Conservation (phyloP, 345 rosid species). For the Bretschneidera sinensis region DNA sequence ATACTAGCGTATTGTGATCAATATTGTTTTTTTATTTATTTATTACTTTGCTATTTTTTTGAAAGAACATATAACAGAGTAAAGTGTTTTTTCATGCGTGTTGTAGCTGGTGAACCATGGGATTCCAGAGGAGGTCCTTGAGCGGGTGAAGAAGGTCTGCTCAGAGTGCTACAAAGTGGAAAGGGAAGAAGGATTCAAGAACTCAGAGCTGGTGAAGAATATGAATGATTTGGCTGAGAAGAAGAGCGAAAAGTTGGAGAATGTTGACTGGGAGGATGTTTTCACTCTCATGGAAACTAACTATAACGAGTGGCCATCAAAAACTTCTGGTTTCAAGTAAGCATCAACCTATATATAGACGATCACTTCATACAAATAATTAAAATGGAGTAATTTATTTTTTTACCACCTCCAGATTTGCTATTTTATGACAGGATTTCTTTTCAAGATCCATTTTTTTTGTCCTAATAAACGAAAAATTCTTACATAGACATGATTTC, state of each 20-base stretch:
- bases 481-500: too few relatives aligned
- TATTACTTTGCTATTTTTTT: too few relatives aligned
- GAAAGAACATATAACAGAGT: too few relatives aligned
- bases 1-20: too few relatives aligned
- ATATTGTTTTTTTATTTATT: too few relatives aligned
- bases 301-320: constrained; percentile 56
- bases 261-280: constrained; percentile 87
- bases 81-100: too few relatives aligned
- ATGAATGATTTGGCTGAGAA: constrained; percentile 39
- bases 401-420: too few relatives aligned
- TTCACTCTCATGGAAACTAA: constrained; percentile 49
- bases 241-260: constrained; percentile 51
- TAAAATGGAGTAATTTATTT: background rate
- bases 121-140: constrained; percentile 60
- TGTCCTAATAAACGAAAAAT: too few relatives aligned
- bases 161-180: constrained; percentile 54
- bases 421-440: too few relatives aligned
- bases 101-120: constrained; percentile 80
- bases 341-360: background rate
- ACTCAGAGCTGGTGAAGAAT: constrained; percentile 42
- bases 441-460: too few relatives aligned
- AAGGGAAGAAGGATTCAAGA: constrained; percentile 65
- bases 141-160: constrained; percentile 65
- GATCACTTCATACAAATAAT: background rate
- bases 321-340: constrained; percentile 66